Percentiles rank a stretch among this genome's conserved stretches.
phyloP scores from a whole-genome alignment of 176 grass and related monocot genomes.

The Oryza officinalis region DNA sequence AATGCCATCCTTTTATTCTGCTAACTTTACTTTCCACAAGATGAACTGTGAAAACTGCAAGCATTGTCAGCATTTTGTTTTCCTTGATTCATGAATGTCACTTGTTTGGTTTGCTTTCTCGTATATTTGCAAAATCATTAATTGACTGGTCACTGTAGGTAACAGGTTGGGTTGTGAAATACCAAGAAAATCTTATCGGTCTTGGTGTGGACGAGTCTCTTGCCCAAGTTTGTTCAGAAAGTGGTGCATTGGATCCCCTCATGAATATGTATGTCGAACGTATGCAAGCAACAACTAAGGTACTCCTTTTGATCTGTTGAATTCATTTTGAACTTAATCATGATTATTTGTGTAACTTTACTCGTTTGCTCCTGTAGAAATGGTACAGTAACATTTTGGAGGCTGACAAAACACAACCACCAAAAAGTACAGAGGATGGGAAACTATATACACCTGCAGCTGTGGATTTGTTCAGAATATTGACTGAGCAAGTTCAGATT shows the following conservation, averaged over 20 bases:
- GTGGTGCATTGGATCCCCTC: conserved; percentile 97
- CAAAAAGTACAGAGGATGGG: conserved; percentile 87
- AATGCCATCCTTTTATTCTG: conserved; percentile 8
- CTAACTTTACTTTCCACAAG: conserved; percentile 3
- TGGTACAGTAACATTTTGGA: conserved; percentile 99
- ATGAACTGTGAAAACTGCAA: conserved; percentile 9
- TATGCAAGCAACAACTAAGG: conserved; percentile 98
- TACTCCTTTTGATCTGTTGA: conserved; percentile 42
- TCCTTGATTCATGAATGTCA: conserved; percentile 1
- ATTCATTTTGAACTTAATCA: conserved; percentile 32
- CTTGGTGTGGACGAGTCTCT: conserved; percentile 96
- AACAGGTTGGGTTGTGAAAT: conserved; percentile 97
- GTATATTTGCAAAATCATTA: conserved; percentile 37
- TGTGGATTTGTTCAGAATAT: conserved; percentile 97
- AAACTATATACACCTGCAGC: conserved; percentile 92
- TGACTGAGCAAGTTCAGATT: conserved; percentile 96
- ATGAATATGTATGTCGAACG: conserved; percentile 99
- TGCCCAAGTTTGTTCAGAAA: conserved; percentile 99
- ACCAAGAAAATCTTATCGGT: conserved; percentile 96
- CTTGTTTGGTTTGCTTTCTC: conserved; percentile 21
- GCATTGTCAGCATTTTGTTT: conserved; percentile 27
- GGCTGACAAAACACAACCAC: conserved; percentile 94
- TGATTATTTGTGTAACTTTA: conserved; percentile 23
- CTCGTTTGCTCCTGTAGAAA: conserved; percentile 75
- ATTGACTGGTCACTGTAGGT: conserved; percentile 58